Evolutionary conservation across 2,329 filamentous ascomycete species (phyloP), one percentile per base, ranked within the genome.

Genomic region (Colletotrichum sp.): DNA sequence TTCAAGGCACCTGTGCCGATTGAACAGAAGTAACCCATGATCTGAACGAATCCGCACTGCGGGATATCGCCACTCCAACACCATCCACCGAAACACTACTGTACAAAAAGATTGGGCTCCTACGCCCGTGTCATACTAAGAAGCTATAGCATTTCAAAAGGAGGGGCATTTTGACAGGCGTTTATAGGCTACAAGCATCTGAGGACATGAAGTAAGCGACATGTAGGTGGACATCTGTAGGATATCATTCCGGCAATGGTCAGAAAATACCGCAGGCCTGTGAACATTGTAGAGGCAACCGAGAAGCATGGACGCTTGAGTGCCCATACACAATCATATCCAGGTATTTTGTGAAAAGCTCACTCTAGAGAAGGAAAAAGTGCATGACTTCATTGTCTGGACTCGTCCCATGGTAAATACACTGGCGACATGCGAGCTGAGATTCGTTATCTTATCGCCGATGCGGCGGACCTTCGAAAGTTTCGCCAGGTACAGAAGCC

Each of bases 1-100:
- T 88, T 88, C 79, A 85, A 84, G 76, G 81, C 85, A 10, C 86
- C 86, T 10, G 81, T 81, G 36, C 73, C 71, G 28, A 18, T 68
- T 34, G 64, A 68, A 6, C 63, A 62, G 18, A 36, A 59, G 34
- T 32, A 26, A 36, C 28, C 26, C 8, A 9, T 4, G 6, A 55
- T 30, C 13, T 36, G 18, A 26, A n/a, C 21, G 59, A 34, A 36
- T 15, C 32, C 44, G 26, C 15, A 30, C 16, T 10, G 34, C 44
- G 16, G 62, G 32, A 64, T 24, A 64, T 64, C 57, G 24, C 69
- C 39, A 72, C 69, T 72, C 60, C 30, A 32, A 49, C 28, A 34
- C 16, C 15, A 34, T 60, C 18, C 26, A 39, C 36, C 36, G 9
- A 39, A 39, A 15, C 30, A 26, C 39, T 9, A 26, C 18, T 75